These are phyloP conservation scores for Debaryomyces nepalensis DNA, from an alignment of 1,139 yeast species.

Conservation along the genomic window DNA sequence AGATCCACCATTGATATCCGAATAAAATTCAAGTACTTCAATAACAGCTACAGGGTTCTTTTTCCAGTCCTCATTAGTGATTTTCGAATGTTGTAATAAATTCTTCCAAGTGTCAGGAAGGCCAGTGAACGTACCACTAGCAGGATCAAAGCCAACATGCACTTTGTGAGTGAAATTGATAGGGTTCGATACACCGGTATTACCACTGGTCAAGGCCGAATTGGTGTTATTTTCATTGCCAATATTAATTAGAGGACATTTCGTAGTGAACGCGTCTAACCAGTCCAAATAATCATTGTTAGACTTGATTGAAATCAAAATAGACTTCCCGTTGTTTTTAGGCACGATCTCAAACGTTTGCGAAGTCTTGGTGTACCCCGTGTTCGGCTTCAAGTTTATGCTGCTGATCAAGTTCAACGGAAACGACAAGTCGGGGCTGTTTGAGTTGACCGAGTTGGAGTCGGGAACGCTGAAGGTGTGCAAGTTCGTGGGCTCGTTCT, in stretches of 20 bases:
- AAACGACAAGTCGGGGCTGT: conserved; percentile 44
- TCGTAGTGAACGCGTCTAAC: conserved; percentile 88
- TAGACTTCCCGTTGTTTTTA: conserved; percentile 59
- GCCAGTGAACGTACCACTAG: conserved; percentile 75
- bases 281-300: conserved; percentile 85
- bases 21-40: conserved; percentile 89
- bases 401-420: conserved; percentile 46
- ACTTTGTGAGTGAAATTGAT: conserved; percentile 76
- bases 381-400: conserved; percentile 44
- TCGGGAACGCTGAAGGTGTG: conserved; percentile 14
- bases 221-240: conserved; percentile 28
- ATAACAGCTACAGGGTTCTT: conserved; percentile 85
- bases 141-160: conserved; percentile 66
- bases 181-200: conserved; percentile 79
- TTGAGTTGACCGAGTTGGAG: conserved; percentile 16
- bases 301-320: conserved; percentile 75
- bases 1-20: conserved; percentile 48
- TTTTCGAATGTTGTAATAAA: conserved; percentile 73
- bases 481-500: conserved; percentile 53
- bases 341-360: conserved; percentile 80
- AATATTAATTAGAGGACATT: conserved; percentile 68
- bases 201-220: conserved; percentile 31
- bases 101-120: conserved; percentile 82
- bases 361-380: conserved; percentile 63
- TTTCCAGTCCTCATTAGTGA: conserved; percentile 82